Evolutionary conservation across 2,329 filamentous ascomycete genomes (phyloP), one percentile per base, ranked within the genome.

Genomic region (Phoma sp.): DNA sequence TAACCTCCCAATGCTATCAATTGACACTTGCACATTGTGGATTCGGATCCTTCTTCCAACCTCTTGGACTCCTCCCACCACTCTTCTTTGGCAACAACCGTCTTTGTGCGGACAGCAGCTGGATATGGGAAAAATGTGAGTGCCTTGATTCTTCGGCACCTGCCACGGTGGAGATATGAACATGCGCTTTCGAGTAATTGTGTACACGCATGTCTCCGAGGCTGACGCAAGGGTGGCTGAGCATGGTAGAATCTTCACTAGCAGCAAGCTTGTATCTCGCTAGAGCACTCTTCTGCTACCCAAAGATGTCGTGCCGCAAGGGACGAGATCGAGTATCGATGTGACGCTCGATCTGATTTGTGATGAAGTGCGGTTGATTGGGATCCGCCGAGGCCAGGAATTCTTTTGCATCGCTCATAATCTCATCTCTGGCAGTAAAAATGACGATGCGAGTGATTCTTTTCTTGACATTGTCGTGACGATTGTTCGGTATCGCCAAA

Each of bases 341-440:
- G 36, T 71, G 67, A 7, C 73, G 58, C 30, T 68, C 60, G 4
- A 63, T 47, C 29, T 53, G 46, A 32, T 66, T 52, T 1, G 36
- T 43, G 11, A 74, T 59, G 35, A 65, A 67, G 32, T 74, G 68
- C 4, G 57, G 62, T 27, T 72, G 61, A 18, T 68, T 57, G 0
- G 56, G 58, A 39, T 75, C 67, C 1, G 63, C 68, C 1, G 57
- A 61, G 0, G 73, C 73, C 0, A 77, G 51, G 27, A 67, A 73
- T 8, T 74, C 69, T 27, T 81, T 47, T 67, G 62, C 3, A 71
- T 79, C 41, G 75, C 78, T 65, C 47, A 65, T 40, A 2, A 75
- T 68, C 44, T 75, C 72, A 11, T 65, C 59, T 2, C 52, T 57
- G 1, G 70, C 73, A 0, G 73, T 72, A 4, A 75, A 68, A 4